These are phyloP conservation scores for Pseudohyphozyma bogoriensis DNA, from an alignment of 768 basidiomycete genomes.

Conservation along the genomic window DNA sequence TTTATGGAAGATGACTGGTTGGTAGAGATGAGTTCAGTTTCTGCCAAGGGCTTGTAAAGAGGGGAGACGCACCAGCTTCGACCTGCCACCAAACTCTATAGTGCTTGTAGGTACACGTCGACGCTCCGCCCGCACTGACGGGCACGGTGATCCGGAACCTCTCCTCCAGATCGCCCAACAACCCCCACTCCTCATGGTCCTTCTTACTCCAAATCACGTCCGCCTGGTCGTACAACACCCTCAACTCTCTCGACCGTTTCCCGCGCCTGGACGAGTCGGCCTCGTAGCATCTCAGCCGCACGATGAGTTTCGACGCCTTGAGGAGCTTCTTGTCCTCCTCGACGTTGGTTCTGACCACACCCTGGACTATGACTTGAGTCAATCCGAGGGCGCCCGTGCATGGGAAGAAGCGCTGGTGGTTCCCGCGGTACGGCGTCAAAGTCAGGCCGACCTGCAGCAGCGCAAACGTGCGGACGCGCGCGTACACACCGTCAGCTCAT, in stretches of 20 bases:
- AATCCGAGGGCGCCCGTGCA: slow-evolving; percentile 68
- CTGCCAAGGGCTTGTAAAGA: slow-evolving; percentile 18
- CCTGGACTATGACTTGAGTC: slow-evolving; percentile 67
- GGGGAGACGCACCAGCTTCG: slow-evolving; percentile 55
- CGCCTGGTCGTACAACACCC: neutral
- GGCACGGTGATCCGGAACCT: slow-evolving; percentile 66
- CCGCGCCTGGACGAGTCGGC: slow-evolving; percentile 46
- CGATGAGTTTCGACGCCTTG: slow-evolving; percentile 54
- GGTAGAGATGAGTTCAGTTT: neutral
- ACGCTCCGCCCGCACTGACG: slow-evolving; percentile 45
- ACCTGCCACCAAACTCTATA: slow-evolving; percentile 74
- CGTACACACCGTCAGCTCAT: too few relatives aligned
- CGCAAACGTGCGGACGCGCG: too few relatives aligned
- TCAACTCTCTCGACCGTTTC: neutral
- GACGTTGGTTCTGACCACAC: slow-evolving; percentile 61
- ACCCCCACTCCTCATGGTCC: slow-evolving; percentile 48
- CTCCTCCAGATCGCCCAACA: slow-evolving; percentile 56
- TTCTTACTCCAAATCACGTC: neutral
- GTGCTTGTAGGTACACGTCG: slow-evolving; percentile 61
- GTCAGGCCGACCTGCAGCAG: slow-evolving; percentile 32
- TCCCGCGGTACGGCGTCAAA: slow-evolving; percentile 60
- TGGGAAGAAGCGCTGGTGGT: slow-evolving; percentile 62
- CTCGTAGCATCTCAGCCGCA: slow-evolving; percentile 79
- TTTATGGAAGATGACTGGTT: slow-evolving; percentile 58
- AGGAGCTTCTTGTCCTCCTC: slow-evolving; percentile 63